Percentiles rank a stretch among this genome's conserved stretches.
phyloP scores from a whole-genome alignment of 2,329 filamentous ascomycete genomes.

The Lecanicillium sp. region DNA sequence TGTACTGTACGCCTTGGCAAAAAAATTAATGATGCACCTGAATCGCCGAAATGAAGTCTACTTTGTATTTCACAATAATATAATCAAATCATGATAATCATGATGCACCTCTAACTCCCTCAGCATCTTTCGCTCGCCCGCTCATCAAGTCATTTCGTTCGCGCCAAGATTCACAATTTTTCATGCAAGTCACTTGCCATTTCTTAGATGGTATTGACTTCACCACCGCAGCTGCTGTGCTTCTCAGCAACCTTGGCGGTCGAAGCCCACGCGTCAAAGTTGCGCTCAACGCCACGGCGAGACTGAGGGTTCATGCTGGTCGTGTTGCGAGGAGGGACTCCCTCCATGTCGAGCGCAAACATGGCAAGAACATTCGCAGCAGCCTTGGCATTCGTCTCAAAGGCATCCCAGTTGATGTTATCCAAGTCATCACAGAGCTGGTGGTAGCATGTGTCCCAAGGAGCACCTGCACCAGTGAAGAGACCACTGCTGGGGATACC shows the following conservation, averaged over 20 bases:
- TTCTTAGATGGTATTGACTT: constrained; percentile 10
- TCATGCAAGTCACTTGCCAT: too few relatives aligned
- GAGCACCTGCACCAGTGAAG: constrained; percentile 29
- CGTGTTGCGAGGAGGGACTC: constrained; percentile 23
- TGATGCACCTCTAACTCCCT: too few relatives aligned
- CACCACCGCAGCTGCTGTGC: constrained; percentile 19
- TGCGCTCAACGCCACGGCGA: constrained; percentile 15
- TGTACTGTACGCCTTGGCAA: too few relatives aligned
- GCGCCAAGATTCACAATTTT: too few relatives aligned
- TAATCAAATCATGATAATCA: too few relatives aligned
- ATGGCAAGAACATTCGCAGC: constrained; percentile 43
- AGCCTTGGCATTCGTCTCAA: constrained; percentile 28
- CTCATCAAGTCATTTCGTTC: too few relatives aligned
- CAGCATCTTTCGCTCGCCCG: too few relatives aligned
- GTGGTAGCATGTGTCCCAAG: constrained; percentile 30
- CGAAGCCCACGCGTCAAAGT: constrained; percentile 17
- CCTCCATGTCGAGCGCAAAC: constrained; percentile 27
- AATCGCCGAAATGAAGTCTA: too few relatives aligned
- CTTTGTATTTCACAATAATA: too few relatives aligned
- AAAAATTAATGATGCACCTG: too few relatives aligned
- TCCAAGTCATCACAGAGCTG: constrained; percentile 28
- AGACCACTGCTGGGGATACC: constrained; percentile 32
- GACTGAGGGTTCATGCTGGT: constrained; percentile 19
- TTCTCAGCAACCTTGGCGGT: constrained; percentile 18
- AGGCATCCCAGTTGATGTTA: constrained; percentile 33